These are phyloP conservation scores for Mortierella sp. DNA, from an alignment of 371 early-diverging fungal genomes.

Conservation along the genomic window DNA sequence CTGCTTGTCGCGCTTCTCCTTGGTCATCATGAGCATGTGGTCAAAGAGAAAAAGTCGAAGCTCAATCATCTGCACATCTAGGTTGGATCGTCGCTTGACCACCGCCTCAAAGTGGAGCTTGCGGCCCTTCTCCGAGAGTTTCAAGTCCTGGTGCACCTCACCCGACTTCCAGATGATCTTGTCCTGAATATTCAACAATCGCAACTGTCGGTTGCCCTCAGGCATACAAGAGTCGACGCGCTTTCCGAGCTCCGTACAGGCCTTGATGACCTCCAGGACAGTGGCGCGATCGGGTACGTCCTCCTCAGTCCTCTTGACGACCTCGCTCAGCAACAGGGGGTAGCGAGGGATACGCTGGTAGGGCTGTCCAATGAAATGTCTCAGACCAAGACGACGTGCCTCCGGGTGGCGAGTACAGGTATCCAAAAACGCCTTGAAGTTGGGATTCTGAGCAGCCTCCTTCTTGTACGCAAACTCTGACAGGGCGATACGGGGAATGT, in stretches of 20 bases:
- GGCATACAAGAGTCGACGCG: conserved; percentile 84
- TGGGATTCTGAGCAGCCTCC: conserved; percentile 79
- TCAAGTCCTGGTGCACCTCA: conserved; percentile 73
- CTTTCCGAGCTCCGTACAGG: conserved; percentile 77
- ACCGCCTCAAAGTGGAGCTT: conserved; percentile 84
- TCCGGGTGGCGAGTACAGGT: conserved; percentile 81
- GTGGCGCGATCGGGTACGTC: conserved; percentile 80
- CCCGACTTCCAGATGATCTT: conserved; percentile 64
- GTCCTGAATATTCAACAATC: conserved; percentile 71
- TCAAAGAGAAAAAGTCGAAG: conserved; percentile 88
- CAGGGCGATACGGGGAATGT: conserved; percentile 90
- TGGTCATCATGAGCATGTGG: conserved; percentile 85
- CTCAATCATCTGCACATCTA: conserved; percentile 77
- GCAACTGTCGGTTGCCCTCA: conserved; percentile 79
- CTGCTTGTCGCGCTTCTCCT: conserved; percentile 64
- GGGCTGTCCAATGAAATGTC: conserved; percentile 89
- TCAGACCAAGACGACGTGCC: conserved; percentile 83
- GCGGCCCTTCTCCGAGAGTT: conserved; percentile 76
- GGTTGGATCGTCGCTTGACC: conserved; percentile 74
- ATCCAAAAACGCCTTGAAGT: conserved; percentile 83
- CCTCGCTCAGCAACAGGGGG: conserved; percentile 86
- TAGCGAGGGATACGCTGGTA: conserved; percentile 93
- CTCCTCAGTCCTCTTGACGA: conserved; percentile 85
- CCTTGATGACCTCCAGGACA: conserved; percentile 71
- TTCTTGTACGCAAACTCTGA: conserved; percentile 85